Base-by-base conservation (phyloP, 768 basidiomycete species). In the Suillus alpinus region DNA sequence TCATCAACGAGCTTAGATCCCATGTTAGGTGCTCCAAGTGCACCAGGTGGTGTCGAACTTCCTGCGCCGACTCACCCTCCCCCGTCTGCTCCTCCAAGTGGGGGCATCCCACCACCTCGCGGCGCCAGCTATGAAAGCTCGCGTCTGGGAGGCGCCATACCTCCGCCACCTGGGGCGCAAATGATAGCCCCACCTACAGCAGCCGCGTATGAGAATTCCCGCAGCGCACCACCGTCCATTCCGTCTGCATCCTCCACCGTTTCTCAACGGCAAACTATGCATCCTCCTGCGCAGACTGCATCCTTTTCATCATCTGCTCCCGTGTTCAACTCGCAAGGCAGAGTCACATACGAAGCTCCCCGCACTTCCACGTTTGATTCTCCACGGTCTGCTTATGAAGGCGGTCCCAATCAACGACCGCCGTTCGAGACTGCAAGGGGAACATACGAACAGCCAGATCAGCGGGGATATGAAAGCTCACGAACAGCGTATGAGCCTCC, bases 11-110 rank as follows among this genome's bases (percentile, higher is more conserved):
- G 68, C 0, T 39, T 72, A 31, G 68, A 73, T 57, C 72, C 73
- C 0, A 73, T 75, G 73, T 50, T 73, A 50, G 70, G 63, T 18
- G 66, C 71, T 12, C 73, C 73, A 9, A 73, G 72, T 41, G 72
- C 72, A 6, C 72, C 71, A 0, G 72, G 72, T 12, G 72, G 72
- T n/a, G 65, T 73, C 18, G 72, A 75, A 36, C 72, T 73, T 37
- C 63, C 72, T 2, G 57, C 40, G 1, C 59, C 63, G 2, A 29
- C 51, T 58, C 13, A 44, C 62, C 34, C 59, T 9, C 18, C 29
- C 57, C 4, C 67, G 59, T 52, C 49, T 32, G 41, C 67, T 6
- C 64, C 67, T 46, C 5, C 49, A 12, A 41, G 34, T n/a, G 61
- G 62, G 13, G 51, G 60, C 16, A 43, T 59, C 16, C 58, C 59